Percentiles rank a stretch among this genome's conserved stretches.
Conservation (phyloP, 495 filamentous ascomycete species). For the Talaromyces wortmannii region DNA sequence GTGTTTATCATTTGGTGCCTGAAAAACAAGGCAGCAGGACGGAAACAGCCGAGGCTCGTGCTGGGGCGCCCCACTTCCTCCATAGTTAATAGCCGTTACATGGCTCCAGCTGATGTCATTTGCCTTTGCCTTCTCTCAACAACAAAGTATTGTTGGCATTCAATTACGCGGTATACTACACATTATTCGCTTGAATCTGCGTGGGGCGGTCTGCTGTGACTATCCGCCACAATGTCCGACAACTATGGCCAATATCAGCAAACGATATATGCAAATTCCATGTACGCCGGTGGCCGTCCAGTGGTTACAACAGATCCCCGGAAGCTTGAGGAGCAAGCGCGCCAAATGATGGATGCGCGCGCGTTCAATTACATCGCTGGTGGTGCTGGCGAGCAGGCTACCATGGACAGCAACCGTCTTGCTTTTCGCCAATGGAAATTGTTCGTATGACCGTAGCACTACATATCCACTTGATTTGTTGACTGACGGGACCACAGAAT, state of each 20-base stretch:
- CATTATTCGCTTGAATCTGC: too few species aligned
- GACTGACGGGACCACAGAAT: slow-evolving; percentile 13
- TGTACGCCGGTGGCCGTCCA: slow-evolving; percentile 38
- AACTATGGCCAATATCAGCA: slow-evolving; percentile 40
- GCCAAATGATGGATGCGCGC: slow-evolving; percentile 34
- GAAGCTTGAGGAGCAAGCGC: slow-evolving; percentile 50
- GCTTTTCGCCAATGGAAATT: slow-evolving; percentile 62
- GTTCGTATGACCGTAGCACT: slow-evolving; percentile 13
- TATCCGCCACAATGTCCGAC: slow-evolving; percentile 19
- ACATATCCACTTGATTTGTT: background rate
- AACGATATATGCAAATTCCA: slow-evolving; percentile 43
- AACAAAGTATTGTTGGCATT: too few species aligned
- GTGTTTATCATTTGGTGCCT: too few species aligned
- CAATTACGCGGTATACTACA: too few species aligned
- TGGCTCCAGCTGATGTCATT: too few species aligned
- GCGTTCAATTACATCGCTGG: slow-evolving; percentile 56
- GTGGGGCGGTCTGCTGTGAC: too few species aligned
- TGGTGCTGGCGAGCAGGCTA: slow-evolving; percentile 58
- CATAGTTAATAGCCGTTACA: too few species aligned
- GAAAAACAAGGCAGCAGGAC: too few species aligned
- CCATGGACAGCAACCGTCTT: slow-evolving; percentile 57
- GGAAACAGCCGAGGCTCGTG: too few species aligned
- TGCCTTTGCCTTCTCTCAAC: too few species aligned
- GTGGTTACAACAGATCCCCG: slow-evolving; percentile 55
- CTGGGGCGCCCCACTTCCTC: too few species aligned